A percentile compares a stretch with the other conserved stretches of the same genome.
These are phyloP conservation scores for Adansonia rubrostipa DNA, from an alignment of 441 rosid species.

Conservation along the genomic window DNA sequence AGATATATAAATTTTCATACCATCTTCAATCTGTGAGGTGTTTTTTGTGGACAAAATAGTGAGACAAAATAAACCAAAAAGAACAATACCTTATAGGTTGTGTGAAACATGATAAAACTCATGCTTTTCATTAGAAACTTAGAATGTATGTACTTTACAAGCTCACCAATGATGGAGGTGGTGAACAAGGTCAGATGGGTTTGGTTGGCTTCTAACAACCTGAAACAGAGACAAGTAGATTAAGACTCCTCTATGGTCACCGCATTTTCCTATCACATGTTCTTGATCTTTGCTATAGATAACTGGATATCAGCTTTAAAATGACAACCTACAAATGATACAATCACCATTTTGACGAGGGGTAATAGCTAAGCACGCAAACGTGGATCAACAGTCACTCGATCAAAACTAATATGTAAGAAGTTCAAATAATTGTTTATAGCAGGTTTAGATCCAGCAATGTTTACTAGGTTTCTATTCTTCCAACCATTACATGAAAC, in stretches of 20 bases:
- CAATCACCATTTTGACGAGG: not conserved
- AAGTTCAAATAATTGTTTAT: not conserved
- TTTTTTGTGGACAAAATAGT: too few relatives aligned
- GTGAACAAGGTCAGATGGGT: slow-evolving; percentile 38
- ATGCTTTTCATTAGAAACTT: slow-evolving; percentile 57
- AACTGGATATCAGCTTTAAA: not conserved
- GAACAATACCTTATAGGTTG: too few relatives aligned
- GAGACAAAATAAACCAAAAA: too few relatives aligned
- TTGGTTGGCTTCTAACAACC: slow-evolving; percentile 60
- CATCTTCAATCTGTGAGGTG: too few relatives aligned
- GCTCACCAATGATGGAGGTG: slow-evolving; percentile 52
- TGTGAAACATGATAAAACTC: slow-evolving; percentile 18
- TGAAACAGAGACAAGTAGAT: not conserved
- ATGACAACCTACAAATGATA: too few relatives aligned
- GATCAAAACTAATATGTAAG: not conserved
- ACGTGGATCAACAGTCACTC: not conserved
- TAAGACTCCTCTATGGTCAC: not conserved
- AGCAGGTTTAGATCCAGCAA: not conserved
- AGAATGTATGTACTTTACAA: slow-evolving; percentile 47
- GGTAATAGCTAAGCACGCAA: not conserved
- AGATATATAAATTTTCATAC: too few relatives aligned
- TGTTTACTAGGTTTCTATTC: not conserved
- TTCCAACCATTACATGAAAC: not conserved
- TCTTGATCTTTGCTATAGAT: not conserved
- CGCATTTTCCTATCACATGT: not conserved